Base-by-base conservation (phyloP, 2,329 filamentous ascomycete species). In the Chaetothyriales sp. region DNA sequence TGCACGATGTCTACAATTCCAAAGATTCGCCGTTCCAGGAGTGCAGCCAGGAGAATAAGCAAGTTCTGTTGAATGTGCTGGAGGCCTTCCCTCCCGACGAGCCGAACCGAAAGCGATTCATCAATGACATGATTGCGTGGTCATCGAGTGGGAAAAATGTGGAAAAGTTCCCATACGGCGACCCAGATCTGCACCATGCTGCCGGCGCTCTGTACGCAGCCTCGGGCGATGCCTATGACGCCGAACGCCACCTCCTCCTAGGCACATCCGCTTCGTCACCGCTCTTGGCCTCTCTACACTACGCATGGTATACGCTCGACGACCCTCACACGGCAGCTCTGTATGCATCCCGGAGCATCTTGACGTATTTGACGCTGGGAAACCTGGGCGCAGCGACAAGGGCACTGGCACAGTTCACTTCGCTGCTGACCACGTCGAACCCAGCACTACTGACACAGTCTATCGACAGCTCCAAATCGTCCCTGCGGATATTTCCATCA, bases 111-210 rank as follows among this genome's bases (percentile, higher is more conserved):
- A 96, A 95, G 78, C 86, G 86, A 68, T 95, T 89, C 63, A 83
- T 96, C 43, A 80, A 78, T 20, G 89, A 95, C 65, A 84, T 89
- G 64, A 80, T 95, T 59, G 77, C 76, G 50, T 98, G 92, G 92
- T 93, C 87, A 51, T 39, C 32, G 32, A 39, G 32, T 15, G 76
- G 80, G 50, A 90, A 84, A 65, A 83, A 80, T 62, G 87, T 89
- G 59, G 56, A 57, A 3, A 39, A 15, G 32, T 86, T 85, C 65
- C 89, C 92, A 46, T 84, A 87, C 48, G 92, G 92, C 53, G 92
- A 98, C 63, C 84, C 90, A 2, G 92, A 96, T 62, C 73, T 98
- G 51, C 92, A 98, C 68, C 89, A 96, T 69, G 88, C 94, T 44
- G 82, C 83, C 36, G 92, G 92, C 48, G 81, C 80, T 28, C 72